Conservation (phyloP, 2,329 filamentous ascomycete species). For the Colletotrichum sp. region DNA sequence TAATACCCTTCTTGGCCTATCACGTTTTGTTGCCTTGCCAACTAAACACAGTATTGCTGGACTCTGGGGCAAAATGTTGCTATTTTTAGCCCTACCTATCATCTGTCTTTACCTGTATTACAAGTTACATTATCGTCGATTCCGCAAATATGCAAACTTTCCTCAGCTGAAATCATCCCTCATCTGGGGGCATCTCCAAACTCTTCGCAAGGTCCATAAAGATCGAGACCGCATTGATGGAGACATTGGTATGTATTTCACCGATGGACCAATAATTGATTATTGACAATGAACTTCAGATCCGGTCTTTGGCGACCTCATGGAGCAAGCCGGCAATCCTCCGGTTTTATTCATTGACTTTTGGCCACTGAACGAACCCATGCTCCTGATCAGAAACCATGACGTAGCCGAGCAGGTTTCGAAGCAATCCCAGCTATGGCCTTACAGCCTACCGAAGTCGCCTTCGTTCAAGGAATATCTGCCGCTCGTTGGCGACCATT, state of each 20-base stretch:
- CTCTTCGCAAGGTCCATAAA: background rate
- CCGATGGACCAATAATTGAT: background rate
- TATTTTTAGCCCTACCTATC: background rate
- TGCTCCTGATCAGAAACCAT: conserved; percentile 35
- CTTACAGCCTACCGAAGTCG: conserved; percentile 36
- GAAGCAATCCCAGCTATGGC: conserved; percentile 31
- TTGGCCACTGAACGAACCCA: conserved; percentile 34
- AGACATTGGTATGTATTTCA: background rate
- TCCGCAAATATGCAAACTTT: conserved; percentile 6
- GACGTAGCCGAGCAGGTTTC: conserved; percentile 42
- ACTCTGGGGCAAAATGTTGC: background rate
- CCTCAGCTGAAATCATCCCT: conserved; percentile 10
- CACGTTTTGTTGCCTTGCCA: no score
- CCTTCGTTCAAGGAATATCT: conserved; percentile 20
- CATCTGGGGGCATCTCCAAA: conserved; percentile 12
- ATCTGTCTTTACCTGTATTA: background rate
- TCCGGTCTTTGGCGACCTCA: conserved; percentile 28
- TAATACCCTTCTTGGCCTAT: no score
- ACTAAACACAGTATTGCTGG: no score
- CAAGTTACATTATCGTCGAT: background rate
- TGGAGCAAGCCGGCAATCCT: conserved; percentile 32
- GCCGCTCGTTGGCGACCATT: background rate
- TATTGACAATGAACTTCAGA: conserved; percentile 15
- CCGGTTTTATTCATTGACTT: conserved; percentile 38
- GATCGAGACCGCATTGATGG: background rate